Evolutionary conservation across 805 yeast genomes (phyloP), one percentile per base, ranked within the genome.

Genomic region (Candida ficus): DNA sequence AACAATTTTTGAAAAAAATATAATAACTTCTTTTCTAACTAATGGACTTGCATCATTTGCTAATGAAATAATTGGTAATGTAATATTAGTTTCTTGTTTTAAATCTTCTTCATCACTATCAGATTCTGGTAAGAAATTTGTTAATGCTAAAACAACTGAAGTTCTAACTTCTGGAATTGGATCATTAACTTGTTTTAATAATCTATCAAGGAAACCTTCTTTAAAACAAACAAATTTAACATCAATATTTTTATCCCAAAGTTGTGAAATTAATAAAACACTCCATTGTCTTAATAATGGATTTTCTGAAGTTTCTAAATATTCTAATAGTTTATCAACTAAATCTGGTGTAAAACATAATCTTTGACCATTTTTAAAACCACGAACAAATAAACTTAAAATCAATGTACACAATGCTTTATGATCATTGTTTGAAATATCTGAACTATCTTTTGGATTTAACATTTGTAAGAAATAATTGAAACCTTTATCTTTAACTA

Each of bases 111-210:
- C 75, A 0, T 61, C 70, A 16, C 55, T 57, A 5, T 59, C 57
- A 5, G 30, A 5, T 26, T 70, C 77, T 4, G 81, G 76, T 27
- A 84, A 61, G 54, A 80, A 87, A 29, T 80, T 75, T 4, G 88
- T 76, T 36, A 91, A 64, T 0, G 95, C 84, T 26, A 79, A 66
- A 11, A 93, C 64, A 4, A 87, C 76, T 0, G 97, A 86, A 0
- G 96, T 83, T 41, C 98, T 70, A 1, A 93, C 95, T 60, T 93
- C 99, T 0, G 98, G 96, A 35, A 91, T 88, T 0, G 97, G 96
- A 57, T 93, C 98, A 46, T 75, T 76, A 14, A 89, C 69, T 29
- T 85, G 63, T 19, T 66, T 66, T 25, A 79, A 58, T 22, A 91
- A 53, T 48, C 73, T 72, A 18, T 70, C 76, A 13, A 83, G 61